phyloP scores from a whole-genome alignment of 768 basidiomycete genomes.

The Leccinellum albellum region DNA sequence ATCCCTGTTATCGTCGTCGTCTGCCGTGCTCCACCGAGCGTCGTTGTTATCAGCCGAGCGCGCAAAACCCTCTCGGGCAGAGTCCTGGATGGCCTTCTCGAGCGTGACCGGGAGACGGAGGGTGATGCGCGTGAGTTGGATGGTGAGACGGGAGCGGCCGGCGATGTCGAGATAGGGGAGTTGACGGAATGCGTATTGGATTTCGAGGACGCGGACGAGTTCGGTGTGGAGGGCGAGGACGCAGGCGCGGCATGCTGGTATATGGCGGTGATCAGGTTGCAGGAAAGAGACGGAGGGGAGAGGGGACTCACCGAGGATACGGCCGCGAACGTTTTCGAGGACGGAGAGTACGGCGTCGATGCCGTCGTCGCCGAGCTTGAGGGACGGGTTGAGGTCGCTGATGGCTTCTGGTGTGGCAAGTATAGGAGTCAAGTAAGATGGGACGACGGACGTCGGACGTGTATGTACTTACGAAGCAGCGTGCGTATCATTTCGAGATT shows the following conservation, averaged over 20 bases:
- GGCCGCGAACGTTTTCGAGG: constrained; percentile 67
- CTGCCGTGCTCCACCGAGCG: not conserved
- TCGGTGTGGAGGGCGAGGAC: constrained; percentile 69
- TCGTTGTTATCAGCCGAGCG: not conserved
- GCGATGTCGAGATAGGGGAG: constrained; percentile 76
- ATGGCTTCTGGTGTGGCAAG: constrained; percentile 50
- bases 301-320: constrained; percentile 55
- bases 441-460: no score
- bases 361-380: constrained; percentile 73
- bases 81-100: constrained; percentile 60
- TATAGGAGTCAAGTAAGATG: not conserved
- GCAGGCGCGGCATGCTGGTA: constrained; percentile 69
- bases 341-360: constrained; percentile 72
- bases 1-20: constrained; percentile 9
- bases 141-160: constrained; percentile 69
- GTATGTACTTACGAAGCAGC: constrained; percentile 54
- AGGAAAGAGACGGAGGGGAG: not conserved
- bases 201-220: constrained; percentile 73
- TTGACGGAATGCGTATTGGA: constrained; percentile 71
- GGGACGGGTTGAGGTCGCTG: constrained; percentile 75
- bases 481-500: constrained; percentile 83
- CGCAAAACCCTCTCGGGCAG: constrained; percentile 12
- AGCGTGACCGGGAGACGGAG: constrained; percentile 70
- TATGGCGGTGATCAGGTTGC: not conserved
- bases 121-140: constrained; percentile 75